These are phyloP conservation scores for Metschnikowia lunata DNA, from an alignment of 805 yeast genomes.

Conservation along the genomic window DNA sequence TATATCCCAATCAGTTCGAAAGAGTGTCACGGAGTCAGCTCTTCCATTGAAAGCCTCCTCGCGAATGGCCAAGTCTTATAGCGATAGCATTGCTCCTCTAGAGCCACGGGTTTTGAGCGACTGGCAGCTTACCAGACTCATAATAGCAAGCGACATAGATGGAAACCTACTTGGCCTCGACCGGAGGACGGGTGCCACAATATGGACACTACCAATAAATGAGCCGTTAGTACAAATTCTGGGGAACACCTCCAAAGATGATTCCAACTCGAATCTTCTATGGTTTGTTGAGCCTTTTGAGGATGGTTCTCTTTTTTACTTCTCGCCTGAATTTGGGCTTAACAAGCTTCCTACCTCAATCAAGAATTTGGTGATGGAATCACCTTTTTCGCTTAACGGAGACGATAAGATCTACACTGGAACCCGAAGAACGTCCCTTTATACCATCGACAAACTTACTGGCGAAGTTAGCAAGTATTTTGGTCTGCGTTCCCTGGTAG, in stretches of 20 bases:
- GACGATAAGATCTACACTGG: constrained; percentile 90
- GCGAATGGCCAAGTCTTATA: constrained; percentile 1
- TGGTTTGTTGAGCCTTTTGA: constrained; percentile 92
- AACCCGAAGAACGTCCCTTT: constrained; percentile 66
- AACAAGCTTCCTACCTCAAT: constrained; percentile 80
- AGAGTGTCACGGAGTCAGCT: constrained; percentile 1
- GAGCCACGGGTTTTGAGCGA: constrained; percentile 40
- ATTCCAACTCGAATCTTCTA: constrained; percentile 32
- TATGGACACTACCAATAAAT: constrained; percentile 72
- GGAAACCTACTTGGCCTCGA: constrained; percentile 82
- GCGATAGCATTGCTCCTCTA: constrained; percentile 28
- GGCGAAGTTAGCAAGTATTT: constrained; percentile 71
- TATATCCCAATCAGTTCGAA: not conserved
- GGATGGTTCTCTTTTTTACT: constrained; percentile 80
- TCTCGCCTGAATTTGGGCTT: constrained; percentile 68
- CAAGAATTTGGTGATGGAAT: constrained; percentile 67
- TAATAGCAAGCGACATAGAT: constrained; percentile 77
- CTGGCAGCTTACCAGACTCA: constrained; percentile 50
- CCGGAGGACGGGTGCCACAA: constrained; percentile 64
- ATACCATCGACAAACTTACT: constrained; percentile 63
- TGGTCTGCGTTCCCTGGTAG: constrained; percentile 38
- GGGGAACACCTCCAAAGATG: constrained; percentile 7
- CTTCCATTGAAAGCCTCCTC: not conserved
- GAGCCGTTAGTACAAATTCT: constrained; percentile 54
- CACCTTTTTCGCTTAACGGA: constrained; percentile 75